A percentile compares a stretch with the other conserved stretches of the same genome.
Evolutionary conservation across 2,329 filamentous ascomycete genomes (phyloP).

Genomic region (Onygena corvina): DNA sequence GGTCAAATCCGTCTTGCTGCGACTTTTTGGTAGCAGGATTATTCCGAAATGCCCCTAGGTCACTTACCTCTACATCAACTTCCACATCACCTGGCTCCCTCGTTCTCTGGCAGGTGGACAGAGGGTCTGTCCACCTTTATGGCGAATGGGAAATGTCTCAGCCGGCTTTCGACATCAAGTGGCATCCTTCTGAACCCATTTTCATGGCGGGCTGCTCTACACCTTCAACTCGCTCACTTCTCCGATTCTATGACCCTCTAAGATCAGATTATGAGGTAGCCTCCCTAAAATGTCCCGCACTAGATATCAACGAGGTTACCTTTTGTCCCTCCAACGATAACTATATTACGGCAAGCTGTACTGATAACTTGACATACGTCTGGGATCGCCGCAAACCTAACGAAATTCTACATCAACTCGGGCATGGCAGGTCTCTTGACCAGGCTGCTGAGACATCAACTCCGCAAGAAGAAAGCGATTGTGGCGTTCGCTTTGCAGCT

Average conservation of each 20-base stretch:
- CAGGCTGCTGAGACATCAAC: slow-evolving; percentile 31
- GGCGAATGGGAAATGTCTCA: slow-evolving; percentile 31
- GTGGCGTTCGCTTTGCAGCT: slow-evolving; percentile 46
- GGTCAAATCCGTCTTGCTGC: slow-evolving; percentile 26
- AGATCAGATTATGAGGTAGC: slow-evolving; percentile 26
- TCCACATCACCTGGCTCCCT: slow-evolving; percentile 13
- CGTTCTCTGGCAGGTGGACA: slow-evolving; percentile 32
- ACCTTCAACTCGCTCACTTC: slow-evolving; percentile 33
- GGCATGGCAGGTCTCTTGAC: slow-evolving; percentile 41
- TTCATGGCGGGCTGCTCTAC: slow-evolving; percentile 39
- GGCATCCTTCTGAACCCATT: slow-evolving; percentile 39
- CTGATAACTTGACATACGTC: slow-evolving; percentile 47
- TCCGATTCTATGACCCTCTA: slow-evolving; percentile 42
- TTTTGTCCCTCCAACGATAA: slow-evolving; percentile 37
- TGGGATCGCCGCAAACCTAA: slow-evolving; percentile 45
- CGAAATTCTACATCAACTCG: slow-evolving; percentile 37
- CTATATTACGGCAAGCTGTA: slow-evolving; percentile 48
- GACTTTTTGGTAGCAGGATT: slow-evolving; percentile 46
- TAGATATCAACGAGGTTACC: slow-evolving; percentile 50
- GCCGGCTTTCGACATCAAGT: slow-evolving; percentile 48
- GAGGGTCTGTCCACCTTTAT: neutral
- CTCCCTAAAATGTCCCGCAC: slow-evolving; percentile 45
- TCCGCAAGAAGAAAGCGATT: slow-evolving; percentile 41
- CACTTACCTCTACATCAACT: too few species aligned
- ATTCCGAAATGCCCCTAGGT: slow-evolving; percentile 29